Evolutionary conservation across 345 rosid genomes (phyloP).

Genomic region (Excoecaria agallocha): DNA sequence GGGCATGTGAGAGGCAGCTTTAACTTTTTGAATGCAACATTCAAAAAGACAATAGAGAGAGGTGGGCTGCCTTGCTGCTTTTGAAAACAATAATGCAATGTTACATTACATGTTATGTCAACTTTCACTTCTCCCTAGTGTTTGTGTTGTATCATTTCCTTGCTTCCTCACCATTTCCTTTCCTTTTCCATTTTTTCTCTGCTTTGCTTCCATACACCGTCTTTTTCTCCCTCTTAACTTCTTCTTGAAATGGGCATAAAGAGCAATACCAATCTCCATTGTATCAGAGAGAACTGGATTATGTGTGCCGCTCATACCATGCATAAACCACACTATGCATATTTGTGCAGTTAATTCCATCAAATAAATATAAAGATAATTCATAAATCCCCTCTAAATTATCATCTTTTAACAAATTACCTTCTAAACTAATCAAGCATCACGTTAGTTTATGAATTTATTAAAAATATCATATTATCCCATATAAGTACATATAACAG

Average conservation of each 20-base stretch:
- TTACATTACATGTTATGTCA: conserved; percentile 21
- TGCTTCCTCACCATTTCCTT: conserved; percentile 17
- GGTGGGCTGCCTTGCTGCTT: conserved; percentile 26
- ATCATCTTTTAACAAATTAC: no score
- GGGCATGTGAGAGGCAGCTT: conserved; percentile 53
- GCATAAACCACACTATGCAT: no score
- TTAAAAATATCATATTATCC: no score
- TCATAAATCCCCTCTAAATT: no score
- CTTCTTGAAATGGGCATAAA: conserved; percentile 22
- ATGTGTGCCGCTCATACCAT: not conserved
- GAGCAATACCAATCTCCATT: conserved; percentile 10
- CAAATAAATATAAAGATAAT: no score
- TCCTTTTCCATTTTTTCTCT: not conserved
- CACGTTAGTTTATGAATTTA: no score
- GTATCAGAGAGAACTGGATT: not conserved
- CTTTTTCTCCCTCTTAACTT: conserved; percentile 21
- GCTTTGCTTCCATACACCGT: conserved; percentile 16
- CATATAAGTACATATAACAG: no score
- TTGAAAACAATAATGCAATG: conserved; percentile 34
- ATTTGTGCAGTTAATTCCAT: no score
- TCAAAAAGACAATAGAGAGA: conserved; percentile 20
- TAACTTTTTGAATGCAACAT: conserved; percentile 27
- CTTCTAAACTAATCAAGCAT: no score
- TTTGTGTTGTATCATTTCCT: conserved; percentile 21
- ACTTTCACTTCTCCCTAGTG: conserved; percentile 22